Evolutionary conservation across 306 rosid genomes (phyloP).

Genomic region (Vicia sativa): DNA sequence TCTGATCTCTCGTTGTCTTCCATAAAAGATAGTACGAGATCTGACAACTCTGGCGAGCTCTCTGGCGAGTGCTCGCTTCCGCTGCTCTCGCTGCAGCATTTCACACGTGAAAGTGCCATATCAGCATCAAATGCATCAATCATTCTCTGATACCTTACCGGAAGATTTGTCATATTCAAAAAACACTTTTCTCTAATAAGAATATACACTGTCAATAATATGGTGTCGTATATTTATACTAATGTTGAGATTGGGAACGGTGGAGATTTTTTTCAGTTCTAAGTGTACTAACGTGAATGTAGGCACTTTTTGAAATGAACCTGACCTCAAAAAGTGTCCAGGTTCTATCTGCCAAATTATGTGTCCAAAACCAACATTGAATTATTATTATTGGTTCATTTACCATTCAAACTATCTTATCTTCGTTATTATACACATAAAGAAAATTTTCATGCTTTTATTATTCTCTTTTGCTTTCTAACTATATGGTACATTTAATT

Average conservation of each 20-base stretch:
- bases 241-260: background rate
- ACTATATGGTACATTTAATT: too few relatives aligned
- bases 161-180: slow-evolving; percentile 39
- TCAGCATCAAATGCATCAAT: slow-evolving; percentile 72
- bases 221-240: too few relatives aligned
- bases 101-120: slow-evolving; percentile 46
- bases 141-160: slow-evolving; percentile 61
- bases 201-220: background rate
- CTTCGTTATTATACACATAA: too few relatives aligned
- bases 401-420: too few relatives aligned
- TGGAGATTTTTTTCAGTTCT: background rate
- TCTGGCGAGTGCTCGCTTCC: slow-evolving; percentile 87
- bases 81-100: slow-evolving; percentile 73
- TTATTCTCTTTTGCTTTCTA: too few relatives aligned
- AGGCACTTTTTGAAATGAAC: slow-evolving; percentile 41
- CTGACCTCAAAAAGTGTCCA: slow-evolving; percentile 12
- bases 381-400: too few relatives aligned
- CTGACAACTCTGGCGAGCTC: slow-evolving; percentile 59
- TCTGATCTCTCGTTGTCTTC: slow-evolving; percentile 46
- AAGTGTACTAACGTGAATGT: slow-evolving; percentile 14
- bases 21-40: slow-evolving; percentile 78
- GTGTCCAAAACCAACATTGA: too few relatives aligned
- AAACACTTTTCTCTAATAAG: background rate
- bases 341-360: background rate
- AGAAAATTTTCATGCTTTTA: too few relatives aligned